phyloP scores from a whole-genome alignment of 1,284 basidiomycete genomes.

The Pseudozyma tsukubaensis region DNA sequence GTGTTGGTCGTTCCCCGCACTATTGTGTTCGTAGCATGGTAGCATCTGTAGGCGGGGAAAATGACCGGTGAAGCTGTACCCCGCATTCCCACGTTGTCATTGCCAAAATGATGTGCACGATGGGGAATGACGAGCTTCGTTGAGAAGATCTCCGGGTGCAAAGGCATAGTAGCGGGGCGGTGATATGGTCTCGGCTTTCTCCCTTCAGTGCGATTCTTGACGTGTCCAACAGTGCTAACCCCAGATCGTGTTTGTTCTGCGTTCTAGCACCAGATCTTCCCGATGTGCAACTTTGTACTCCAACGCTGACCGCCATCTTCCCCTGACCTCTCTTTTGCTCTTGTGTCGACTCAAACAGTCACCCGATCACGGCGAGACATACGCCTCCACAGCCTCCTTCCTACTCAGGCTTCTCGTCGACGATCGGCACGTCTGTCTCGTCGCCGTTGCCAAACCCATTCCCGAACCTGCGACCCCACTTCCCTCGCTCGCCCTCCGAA shows the following conservation, averaged over 20 bases:
- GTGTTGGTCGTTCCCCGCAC: neutral
- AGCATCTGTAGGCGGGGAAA: neutral
- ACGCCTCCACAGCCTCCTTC: constrained; percentile 59
- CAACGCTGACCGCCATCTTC: neutral
- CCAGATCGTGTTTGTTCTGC: too few species aligned
- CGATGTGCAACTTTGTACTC: neutral
- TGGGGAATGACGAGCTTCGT: too few species aligned
- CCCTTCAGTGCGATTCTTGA: too few species aligned
- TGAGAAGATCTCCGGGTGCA: too few species aligned
- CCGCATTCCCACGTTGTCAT: too few species aligned
- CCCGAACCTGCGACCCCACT: constrained; percentile 46
- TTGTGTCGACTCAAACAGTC: constrained; percentile 19
- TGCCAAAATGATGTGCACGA: too few species aligned
- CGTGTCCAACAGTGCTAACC: too few species aligned
- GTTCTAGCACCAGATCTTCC: too few species aligned
- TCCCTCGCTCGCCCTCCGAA: constrained; percentile 18
- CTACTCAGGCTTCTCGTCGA: constrained; percentile 62
- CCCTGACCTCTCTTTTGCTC: neutral
- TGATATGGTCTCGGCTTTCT: too few species aligned
- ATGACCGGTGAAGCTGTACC: neutral
- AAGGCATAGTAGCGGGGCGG: too few species aligned
- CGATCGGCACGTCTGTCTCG: constrained; percentile 61
- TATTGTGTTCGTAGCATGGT: neutral
- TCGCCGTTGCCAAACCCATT: constrained; percentile 60
- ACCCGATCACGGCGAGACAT: constrained; percentile 54